Base-by-base conservation (phyloP, 805 yeast genomes). In the Wickerhamiella dianesei region DNA sequence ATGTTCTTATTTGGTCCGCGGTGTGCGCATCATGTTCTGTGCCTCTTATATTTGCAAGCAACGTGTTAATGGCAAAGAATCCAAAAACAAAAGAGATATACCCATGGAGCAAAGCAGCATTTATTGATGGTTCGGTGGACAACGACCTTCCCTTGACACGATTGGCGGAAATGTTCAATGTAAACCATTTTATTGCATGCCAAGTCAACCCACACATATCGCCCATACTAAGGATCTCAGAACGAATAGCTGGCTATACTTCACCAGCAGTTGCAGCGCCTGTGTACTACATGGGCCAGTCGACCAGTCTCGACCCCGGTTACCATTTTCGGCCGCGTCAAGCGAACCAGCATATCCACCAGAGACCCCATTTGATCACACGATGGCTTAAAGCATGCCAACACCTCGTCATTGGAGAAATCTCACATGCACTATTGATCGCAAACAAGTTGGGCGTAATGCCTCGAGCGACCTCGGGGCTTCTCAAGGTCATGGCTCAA, bases 131-230 rank as follows among this genome's bases (percentile, higher is more conserved):
- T 0, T 86, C 96, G 0, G 95, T 92, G 5, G 94, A 89, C 59
- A 84, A 85, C 52, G 99, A 92, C 62, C 66, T 92, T 45, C 99
- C 99, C 3, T 80, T 87, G 21, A 73, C 94, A 1, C 73, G 96
- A 54, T 69, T 92, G 19, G 81, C 94, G 18, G 98, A 92, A 60
- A 87, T 92, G 95, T 92, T 92, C 63, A 89, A 92, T 59, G 96
- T 92, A 25, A 95, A 92, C 61, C 96, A 92, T 62, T 88, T 92
- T 51, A 87, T 92, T 55, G 98, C 96, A 0, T 89, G 95, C 41
- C 99, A 92, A 62, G 98, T 92, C 1, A 92, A 92, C 59, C 94
- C 96, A 0, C 98, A 92, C 61, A 94, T 92, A 14, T 84, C 83
- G 2, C 98, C 98, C 0, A 73, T 89, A 44, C 69, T 92, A 55